Evolutionary conservation across 202 grass and related monocot species (phyloP), one percentile per base, ranked within the genome.

Genomic region (Zizania palustris): DNA sequence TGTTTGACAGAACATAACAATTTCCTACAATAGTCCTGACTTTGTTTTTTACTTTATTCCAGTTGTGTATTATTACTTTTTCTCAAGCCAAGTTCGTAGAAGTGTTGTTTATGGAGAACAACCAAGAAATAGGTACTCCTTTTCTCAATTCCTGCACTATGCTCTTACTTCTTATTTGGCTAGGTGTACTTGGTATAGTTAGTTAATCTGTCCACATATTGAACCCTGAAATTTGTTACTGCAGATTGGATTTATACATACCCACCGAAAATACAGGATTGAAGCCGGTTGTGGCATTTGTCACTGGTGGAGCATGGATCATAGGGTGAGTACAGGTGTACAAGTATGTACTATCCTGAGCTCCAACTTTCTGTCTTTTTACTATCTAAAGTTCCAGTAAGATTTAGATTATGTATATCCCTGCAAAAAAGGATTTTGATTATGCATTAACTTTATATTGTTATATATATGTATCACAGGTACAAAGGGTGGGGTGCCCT

Each of bases 401-500:
- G 35, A 34, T 62, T 64, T 33, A 69, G 5, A 43, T 69, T 70
- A 34, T 50, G 10, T 63, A 13, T 28, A 28, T 28, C 28, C 28
- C 28, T 28, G 28, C 28, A 28, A 28, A 28, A 28, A 28, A 2
- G 28, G 35, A 34, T 62, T 64, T 33, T 64, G 5, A 43, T 69
- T 70, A 34, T 50, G 10, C 57, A 13, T 76, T 69, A 45, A 62
- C 38, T 58, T 67, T 55, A 9, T 63, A 55, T 51, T 67, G 14
- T 83, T 57, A 45, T 71, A 64, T 76, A 4, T 89, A 58, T 76
- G 63, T n/a, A 19, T 9, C 51, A 9, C 63, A 85, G 86, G 35
- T 98, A 98, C 83, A 98, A 98, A 92, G 95, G 85, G 12, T 94
- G 95, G 95, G 91, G 95, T 78, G 85, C 91, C 39, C 95, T 98